Conservation (phyloP, 306 rosid genomes). For the Echinosophora koreensis region DNA sequence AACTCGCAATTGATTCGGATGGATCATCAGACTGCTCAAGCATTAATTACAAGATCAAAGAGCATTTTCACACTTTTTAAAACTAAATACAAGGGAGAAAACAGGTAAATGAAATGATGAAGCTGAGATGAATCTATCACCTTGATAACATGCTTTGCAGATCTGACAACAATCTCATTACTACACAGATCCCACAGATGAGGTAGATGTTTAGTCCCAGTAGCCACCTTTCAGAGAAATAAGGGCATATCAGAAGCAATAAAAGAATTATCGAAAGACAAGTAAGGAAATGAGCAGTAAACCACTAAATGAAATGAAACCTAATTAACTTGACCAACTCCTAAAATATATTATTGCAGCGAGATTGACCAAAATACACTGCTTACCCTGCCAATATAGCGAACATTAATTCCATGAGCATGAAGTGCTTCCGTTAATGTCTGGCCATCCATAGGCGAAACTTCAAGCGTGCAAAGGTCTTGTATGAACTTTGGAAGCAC, state of each 20-base stretch:
- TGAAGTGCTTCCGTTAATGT: conserved; percentile 97
- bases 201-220: conserved; percentile 90
- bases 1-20: conserved; percentile 25
- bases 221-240: conserved; percentile 76
- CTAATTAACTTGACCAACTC: conserved; percentile 27
- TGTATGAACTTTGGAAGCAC: conserved; percentile 95
- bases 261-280: conserved; percentile 23
- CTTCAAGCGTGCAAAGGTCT: conserved; percentile 98
- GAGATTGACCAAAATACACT: conserved; percentile 32
- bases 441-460: conserved; percentile 99
- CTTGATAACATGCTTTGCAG: conserved; percentile 96
- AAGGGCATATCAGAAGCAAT: conserved; percentile 45
- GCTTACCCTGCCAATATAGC: conserved; percentile 92
- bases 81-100: neutral
- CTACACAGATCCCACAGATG: conserved; percentile 95
- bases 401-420: conserved; percentile 98
- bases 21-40: conserved; percentile 13
- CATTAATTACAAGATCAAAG: conserved; percentile 26
- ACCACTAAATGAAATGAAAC: conserved; percentile 13
- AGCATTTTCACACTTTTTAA: conserved; percentile 9
- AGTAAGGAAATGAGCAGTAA: conserved; percentile 4
- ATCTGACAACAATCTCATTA: conserved; percentile 92
- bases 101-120: conserved; percentile 9
- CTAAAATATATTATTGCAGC: conserved; percentile 25
- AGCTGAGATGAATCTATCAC: conserved; percentile 54